Conservation (phyloP, 345 rosid genomes). For the Euphorbia tirucalli region DNA sequence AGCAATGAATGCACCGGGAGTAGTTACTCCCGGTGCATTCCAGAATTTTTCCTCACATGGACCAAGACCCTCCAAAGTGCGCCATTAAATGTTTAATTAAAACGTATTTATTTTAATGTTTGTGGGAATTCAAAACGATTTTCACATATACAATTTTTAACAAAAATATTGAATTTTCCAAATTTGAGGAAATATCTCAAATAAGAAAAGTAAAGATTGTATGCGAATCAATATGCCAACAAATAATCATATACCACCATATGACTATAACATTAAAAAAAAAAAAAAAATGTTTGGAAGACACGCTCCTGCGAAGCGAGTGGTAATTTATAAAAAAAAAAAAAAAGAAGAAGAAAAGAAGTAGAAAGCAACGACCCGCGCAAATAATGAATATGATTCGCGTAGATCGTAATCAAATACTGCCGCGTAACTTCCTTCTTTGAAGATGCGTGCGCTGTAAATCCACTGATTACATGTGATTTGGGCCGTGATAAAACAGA, state of each 20-base stretch:
- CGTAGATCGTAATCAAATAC: background rate
- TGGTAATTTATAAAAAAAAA: background rate
- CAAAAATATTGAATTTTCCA: background rate
- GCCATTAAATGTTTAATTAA: too few relatives aligned
- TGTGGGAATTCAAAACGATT: background rate
- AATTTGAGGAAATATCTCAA: background rate
- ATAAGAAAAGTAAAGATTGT: background rate
- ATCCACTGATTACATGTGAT: conserved; percentile 14
- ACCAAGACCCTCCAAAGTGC: too few relatives aligned
- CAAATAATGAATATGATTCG: too few relatives aligned
- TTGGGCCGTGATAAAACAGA: background rate
- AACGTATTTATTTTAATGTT: too few relatives aligned
- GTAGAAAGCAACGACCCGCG: background rate
- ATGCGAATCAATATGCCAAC: background rate
- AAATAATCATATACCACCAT: background rate
- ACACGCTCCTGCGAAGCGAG: background rate
- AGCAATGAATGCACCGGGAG: too few relatives aligned
- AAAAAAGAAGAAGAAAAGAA: too few relatives aligned
- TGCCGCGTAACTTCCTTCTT: background rate
- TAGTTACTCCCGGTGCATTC: too few relatives aligned
- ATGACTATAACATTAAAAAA: too few relatives aligned
- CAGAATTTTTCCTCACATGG: too few relatives aligned
- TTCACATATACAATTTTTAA: background rate
- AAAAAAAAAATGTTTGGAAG: background rate
- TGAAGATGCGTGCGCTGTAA: conserved; percentile 3